Percentiles rank a stretch among this genome's conserved stretches.
Evolutionary conservation across 345 rosid species (phyloP).

Genomic region (Geranium brycei): DNA sequence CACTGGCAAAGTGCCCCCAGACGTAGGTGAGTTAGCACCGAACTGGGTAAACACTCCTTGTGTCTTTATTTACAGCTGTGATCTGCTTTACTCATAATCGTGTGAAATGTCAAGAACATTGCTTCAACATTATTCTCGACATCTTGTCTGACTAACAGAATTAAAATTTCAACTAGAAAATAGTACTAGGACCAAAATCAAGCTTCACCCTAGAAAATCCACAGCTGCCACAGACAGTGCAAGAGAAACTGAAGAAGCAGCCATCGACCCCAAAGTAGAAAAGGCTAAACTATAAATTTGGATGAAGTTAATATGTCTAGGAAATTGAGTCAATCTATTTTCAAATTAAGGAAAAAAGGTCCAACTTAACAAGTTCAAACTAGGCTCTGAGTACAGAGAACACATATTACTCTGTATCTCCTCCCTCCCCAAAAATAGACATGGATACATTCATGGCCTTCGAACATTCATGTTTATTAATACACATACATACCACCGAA

Average conservation of each 20-base stretch:
- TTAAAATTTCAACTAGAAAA: neutral
- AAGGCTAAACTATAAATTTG: neutral
- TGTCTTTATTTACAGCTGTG: too few species aligned
- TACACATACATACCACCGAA: slow-evolving; percentile 47
- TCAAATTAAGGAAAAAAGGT: neutral
- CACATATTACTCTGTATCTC: neutral
- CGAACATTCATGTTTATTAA: neutral
- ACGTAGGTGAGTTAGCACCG: too few species aligned
- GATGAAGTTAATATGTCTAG: neutral
- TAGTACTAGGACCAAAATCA: neutral
- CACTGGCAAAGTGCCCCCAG: too few species aligned
- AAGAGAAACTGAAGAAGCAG: neutral
- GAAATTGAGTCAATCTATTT: neutral
- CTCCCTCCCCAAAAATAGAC: neutral
- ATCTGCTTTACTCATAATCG: too few species aligned
- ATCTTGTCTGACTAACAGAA: too few species aligned
- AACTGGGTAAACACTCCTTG: too few species aligned
- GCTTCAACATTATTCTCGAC: too few species aligned
- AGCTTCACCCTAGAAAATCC: neutral
- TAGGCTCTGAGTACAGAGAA: neutral
- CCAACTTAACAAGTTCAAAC: neutral
- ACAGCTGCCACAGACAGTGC: neutral
- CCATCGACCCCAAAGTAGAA: neutral
- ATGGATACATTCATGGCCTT: neutral
- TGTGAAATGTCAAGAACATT: too few species aligned